These are phyloP conservation scores for Pterulicium gracile DNA, from an alignment of 1,284 basidiomycete genomes.

Conservation along the genomic window DNA sequence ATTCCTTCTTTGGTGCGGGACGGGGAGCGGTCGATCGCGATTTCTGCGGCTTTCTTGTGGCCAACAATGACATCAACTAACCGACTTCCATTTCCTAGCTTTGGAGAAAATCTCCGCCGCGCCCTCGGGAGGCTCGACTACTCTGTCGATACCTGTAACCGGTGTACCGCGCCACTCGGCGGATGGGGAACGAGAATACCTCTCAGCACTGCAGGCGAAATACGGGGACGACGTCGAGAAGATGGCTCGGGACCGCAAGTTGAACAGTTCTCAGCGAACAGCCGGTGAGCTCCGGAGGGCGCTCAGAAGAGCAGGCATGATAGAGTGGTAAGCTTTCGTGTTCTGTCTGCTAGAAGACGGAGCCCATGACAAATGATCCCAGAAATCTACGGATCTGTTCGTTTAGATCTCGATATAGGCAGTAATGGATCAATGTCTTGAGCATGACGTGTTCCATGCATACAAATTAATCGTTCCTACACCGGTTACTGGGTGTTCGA, in stretches of 20 bases:
- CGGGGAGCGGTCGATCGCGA: constrained; percentile 1
- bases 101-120: constrained; percentile 26
- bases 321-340: constrained; percentile 3
- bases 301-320: constrained; percentile 38
- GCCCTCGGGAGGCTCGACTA: constrained; percentile 17
- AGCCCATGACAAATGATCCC: not conserved
- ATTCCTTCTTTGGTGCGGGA: too few relatives aligned
- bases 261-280: constrained; percentile 85
- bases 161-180: constrained; percentile 57
- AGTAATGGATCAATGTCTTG: not conserved
- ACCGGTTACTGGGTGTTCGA: too few relatives aligned
- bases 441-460: not conserved
- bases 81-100: constrained; percentile 16
- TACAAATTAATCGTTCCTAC: too few relatives aligned
- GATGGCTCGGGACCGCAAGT: constrained; percentile 74
- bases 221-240: constrained; percentile 65
- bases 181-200: constrained; percentile 56
- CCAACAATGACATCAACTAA: constrained; percentile 6
- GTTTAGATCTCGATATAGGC: not conserved
- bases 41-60: not conserved
- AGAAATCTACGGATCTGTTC: not conserved
- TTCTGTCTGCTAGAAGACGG: not conserved
- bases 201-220: constrained; percentile 57
- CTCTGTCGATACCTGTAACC: constrained; percentile 27
- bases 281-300: constrained; percentile 68